phyloP scores from a whole-genome alignment of 2,329 filamentous ascomycete genomes.

The Hypocreales sp. region DNA sequence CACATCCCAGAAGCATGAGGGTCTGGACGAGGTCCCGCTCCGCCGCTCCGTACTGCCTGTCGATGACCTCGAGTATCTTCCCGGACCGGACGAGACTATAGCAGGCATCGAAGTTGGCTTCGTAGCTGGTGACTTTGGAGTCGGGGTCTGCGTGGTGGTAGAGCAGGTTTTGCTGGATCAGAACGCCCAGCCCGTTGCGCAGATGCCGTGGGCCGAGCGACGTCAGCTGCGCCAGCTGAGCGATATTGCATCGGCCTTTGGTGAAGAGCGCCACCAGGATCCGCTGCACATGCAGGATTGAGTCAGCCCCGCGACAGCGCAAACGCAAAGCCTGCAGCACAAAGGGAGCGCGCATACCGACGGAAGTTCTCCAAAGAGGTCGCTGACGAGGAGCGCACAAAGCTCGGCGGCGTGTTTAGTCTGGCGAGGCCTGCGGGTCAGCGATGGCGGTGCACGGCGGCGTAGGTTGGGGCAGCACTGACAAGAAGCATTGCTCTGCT shows the following conservation, averaged over 20 bases:
- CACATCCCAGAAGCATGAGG: constrained; percentile 63
- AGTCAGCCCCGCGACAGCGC: constrained; percentile 11
- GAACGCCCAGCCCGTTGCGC: constrained; percentile 65
- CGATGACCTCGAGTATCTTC: constrained; percentile 64
- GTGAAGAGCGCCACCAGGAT: constrained; percentile 69
- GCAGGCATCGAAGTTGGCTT: constrained; percentile 64
- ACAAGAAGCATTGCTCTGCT: constrained; percentile 44
- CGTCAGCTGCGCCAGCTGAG: constrained; percentile 55
- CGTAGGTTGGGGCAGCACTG: constrained; percentile 15
- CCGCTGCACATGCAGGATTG: constrained; percentile 38
- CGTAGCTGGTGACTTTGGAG: constrained; percentile 56
- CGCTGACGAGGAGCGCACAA: constrained; percentile 75
- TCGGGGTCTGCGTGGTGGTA: constrained; percentile 54
- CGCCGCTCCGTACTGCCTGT: constrained; percentile 56
- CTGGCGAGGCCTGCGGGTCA: constrained; percentile 22
- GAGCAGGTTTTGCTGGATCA: constrained; percentile 79
- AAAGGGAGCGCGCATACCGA: constrained; percentile 42
- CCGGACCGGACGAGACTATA: constrained; percentile 73
- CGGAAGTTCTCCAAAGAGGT: constrained; percentile 81
- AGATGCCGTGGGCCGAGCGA: constrained; percentile 60
- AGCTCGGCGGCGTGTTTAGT: constrained; percentile 71
- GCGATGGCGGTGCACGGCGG: constrained; percentile 7
- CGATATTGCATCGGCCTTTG: constrained; percentile 60
- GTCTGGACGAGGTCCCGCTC: constrained; percentile 62
- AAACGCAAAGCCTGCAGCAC: background rate